phyloP scores from a whole-genome alignment of 768 basidiomycete species.

The Terana coerulea region DNA sequence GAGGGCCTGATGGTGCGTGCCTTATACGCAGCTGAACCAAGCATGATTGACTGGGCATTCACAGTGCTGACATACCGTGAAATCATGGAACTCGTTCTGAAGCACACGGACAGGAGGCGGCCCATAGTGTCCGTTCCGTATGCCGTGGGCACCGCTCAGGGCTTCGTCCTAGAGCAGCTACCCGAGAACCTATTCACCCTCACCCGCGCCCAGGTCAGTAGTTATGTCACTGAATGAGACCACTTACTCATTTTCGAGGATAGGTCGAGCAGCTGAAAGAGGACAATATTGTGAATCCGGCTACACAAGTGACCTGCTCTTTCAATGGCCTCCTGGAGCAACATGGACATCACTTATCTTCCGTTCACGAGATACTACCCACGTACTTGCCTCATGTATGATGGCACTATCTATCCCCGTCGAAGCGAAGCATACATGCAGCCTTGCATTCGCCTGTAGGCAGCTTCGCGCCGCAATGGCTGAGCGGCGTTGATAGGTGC shows the following conservation, averaged over 20 bases:
- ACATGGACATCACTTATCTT: slow-evolving; percentile 38
- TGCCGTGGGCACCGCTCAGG: slow-evolving; percentile 60
- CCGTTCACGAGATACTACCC: slow-evolving; percentile 52
- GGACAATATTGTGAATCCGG: slow-evolving; percentile 50
- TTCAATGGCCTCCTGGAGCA: slow-evolving; percentile 38
- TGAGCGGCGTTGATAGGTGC: too few relatives aligned
- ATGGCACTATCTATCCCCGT: too few relatives aligned
- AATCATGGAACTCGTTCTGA: slow-evolving; percentile 61
- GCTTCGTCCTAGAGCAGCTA: slow-evolving; percentile 55
- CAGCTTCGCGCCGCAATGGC: too few relatives aligned
- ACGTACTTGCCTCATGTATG: slow-evolving; percentile 35
- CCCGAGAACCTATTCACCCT: slow-evolving; percentile 65
- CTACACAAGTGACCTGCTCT: slow-evolving; percentile 21
- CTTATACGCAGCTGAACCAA: slow-evolving; percentile 33
- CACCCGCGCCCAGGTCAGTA: slow-evolving; percentile 62
- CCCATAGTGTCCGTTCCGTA: slow-evolving; percentile 65
- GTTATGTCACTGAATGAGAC: neutral
- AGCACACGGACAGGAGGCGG: slow-evolving; percentile 47
- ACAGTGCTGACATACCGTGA: slow-evolving; percentile 65
- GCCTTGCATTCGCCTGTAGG: too few relatives aligned
- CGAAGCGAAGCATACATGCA: too few relatives aligned
- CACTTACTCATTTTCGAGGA: neutral
- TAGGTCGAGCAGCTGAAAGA: slow-evolving; percentile 59
- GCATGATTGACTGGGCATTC: slow-evolving; percentile 25
- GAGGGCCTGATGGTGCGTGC: slow-evolving; percentile 47